These are phyloP conservation scores for Mortierella sp. DNA, from an alignment of 371 early-diverging fungal genomes.

Conservation along the genomic window DNA sequence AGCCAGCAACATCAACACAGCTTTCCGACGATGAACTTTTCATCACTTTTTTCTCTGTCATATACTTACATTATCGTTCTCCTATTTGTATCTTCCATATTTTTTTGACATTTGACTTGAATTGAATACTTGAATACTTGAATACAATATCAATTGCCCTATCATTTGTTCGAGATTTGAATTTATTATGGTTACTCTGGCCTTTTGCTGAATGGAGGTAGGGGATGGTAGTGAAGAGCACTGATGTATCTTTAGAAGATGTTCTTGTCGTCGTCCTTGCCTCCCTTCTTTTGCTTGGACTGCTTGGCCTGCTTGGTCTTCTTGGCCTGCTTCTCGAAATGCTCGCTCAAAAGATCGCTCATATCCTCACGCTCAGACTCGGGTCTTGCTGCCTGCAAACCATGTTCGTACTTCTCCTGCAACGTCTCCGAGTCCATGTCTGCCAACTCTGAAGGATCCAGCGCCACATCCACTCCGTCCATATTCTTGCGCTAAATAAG, in stretches of 20 bases:
- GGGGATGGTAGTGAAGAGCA: neutral
- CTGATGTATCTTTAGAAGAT: slow-evolving; percentile 72
- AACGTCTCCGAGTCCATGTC: slow-evolving; percentile 80
- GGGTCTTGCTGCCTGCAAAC: slow-evolving; percentile 66
- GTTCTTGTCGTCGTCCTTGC: slow-evolving; percentile 64
- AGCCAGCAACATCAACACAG: neutral
- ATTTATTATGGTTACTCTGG: slow-evolving; percentile 4
- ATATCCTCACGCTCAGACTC: slow-evolving; percentile 77
- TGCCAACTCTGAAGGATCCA: slow-evolving; percentile 85
- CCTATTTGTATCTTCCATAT: neutral
- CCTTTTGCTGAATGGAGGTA: neutral
- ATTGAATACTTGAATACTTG: too few species aligned
- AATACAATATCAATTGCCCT: too few species aligned
- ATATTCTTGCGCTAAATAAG: slow-evolving; percentile 64
- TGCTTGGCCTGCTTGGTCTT: slow-evolving; percentile 78
- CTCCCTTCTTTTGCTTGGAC: slow-evolving; percentile 66
- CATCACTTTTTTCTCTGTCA: neutral
- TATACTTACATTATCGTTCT: neutral
- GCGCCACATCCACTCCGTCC: slow-evolving; percentile 77
- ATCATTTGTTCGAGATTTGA: neutral
- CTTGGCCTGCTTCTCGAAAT: slow-evolving; percentile 76
- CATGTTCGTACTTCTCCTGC: slow-evolving; percentile 82
- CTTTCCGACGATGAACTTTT: neutral
- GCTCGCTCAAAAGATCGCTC: slow-evolving; percentile 91
- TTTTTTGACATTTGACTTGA: neutral